Percentiles rank a stretch among this genome's conserved stretches.
Conservation (phyloP, 1,284 basidiomycete species). For the Ceratobasidium theobromae region DNA sequence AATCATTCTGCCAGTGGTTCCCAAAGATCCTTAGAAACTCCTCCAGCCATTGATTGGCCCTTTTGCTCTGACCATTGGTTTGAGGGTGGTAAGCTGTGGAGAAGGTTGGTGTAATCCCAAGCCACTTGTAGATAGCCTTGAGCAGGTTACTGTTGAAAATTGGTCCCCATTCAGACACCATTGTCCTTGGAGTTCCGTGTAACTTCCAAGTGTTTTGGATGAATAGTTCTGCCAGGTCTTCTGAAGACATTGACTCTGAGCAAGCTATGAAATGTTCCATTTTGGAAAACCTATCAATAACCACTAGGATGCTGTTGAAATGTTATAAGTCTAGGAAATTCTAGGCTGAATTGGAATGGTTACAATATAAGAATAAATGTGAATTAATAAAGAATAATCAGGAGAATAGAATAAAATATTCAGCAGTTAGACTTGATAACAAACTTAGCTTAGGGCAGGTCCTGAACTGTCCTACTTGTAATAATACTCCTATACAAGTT, state of each 20-base stretch:
- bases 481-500: too few relatives aligned
- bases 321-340: not conserved
- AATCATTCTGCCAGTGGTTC: conserved; percentile 19
- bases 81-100: conserved; percentile 39
- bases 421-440: too few relatives aligned
- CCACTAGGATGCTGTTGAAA: conserved; percentile 42
- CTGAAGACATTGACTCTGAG: too few relatives aligned
- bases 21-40: conserved; percentile 4
- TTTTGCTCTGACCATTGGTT: conserved; percentile 30
- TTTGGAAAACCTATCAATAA: conserved; percentile 45
- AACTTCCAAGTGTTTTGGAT: not conserved
- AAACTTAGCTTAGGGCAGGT: too few relatives aligned
- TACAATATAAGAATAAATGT: too few relatives aligned
- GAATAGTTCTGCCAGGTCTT: not conserved
- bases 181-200: not conserved
- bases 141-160: not conserved
- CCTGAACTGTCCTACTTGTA: too few relatives aligned
- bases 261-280: conserved; percentile 37
- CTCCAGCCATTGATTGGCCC: conserved; percentile 26
- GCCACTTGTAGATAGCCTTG: not conserved
- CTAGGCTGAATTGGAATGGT: too few relatives aligned
- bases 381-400: too few relatives aligned
- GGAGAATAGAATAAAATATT: too few relatives aligned
- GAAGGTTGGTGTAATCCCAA: conserved; percentile 33
- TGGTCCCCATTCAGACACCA: not conserved